These are phyloP conservation scores for Puccinellia tenuiflora DNA, from an alignment of 176 grass and related monocot genomes.

Conservation along the genomic window DNA sequence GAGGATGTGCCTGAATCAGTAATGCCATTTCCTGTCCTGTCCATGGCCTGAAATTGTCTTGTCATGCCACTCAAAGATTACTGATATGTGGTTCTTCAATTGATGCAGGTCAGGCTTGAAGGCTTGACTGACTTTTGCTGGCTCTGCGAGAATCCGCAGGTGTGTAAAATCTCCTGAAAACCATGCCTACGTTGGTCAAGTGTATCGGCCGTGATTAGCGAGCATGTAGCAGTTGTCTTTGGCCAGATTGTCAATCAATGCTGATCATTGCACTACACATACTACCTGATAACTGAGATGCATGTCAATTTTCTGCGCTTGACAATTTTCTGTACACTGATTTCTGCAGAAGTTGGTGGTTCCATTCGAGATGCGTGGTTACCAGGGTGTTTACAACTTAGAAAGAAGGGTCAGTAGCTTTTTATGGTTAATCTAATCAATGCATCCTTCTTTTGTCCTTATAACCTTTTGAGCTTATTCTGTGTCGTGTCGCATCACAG, in stretches of 20 bases:
- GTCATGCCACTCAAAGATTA: not conserved
- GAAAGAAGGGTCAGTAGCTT: slow-evolving; percentile 45
- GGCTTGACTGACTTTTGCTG: slow-evolving; percentile 81
- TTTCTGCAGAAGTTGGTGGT: slow-evolving; percentile 59
- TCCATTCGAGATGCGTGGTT: slow-evolving; percentile 89
- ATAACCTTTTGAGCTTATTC: not conserved
- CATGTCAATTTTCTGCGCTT: not conserved
- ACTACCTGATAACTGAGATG: not conserved
- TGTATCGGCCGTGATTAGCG: not conserved
- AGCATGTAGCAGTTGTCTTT: not conserved
- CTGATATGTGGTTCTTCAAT: not conserved
- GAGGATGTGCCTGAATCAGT: slow-evolving; percentile 74
- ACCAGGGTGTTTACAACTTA: slow-evolving; percentile 81
- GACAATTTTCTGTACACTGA: not conserved
- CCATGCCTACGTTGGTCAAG: not conserved
- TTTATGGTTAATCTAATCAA: not conserved
- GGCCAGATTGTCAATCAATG: not conserved
- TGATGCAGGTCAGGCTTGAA: slow-evolving; percentile 75
- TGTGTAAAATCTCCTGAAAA: not conserved
- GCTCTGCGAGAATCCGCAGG: slow-evolving; percentile 84
- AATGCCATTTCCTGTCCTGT: not conserved
- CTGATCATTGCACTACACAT: not conserved
- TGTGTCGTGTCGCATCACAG: not conserved
- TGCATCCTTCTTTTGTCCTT: not conserved
- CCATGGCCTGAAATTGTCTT: not conserved